Evolutionary conservation across 2,329 filamentous ascomycete species (phyloP).

Genomic region (Botrytis byssoidea): DNA sequence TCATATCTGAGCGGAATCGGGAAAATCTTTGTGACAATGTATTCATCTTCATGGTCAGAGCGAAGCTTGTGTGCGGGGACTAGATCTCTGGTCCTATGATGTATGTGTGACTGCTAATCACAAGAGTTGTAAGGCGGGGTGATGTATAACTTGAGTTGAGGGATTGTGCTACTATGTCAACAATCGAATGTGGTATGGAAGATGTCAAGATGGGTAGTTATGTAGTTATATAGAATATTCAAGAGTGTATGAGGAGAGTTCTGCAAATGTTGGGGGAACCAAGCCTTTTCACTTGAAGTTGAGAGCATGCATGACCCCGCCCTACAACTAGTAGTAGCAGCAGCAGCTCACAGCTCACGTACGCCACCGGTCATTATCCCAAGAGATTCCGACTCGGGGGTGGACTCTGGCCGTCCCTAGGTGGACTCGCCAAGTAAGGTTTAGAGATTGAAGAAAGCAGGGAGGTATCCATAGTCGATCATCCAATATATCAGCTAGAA

Average conservation of each 20-base stretch:
- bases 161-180: not conserved
- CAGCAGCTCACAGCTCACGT: not conserved
- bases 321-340: conserved; percentile 7
- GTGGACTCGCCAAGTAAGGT: not conserved
- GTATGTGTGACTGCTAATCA: not conserved
- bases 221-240: not conserved
- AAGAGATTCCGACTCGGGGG: not conserved
- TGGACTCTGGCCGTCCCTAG: not conserved
- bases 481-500: not conserved
- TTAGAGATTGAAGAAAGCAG: not conserved
- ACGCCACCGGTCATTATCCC: not conserved
- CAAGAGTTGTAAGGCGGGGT: not conserved
- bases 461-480: not conserved
- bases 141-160: not conserved
- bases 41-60: not conserved
- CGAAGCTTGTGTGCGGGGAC: not conserved
- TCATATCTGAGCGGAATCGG: not conserved
- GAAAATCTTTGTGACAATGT: not conserved
- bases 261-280: not conserved
- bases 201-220: not conserved
- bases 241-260: not conserved
- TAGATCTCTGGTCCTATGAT: not conserved
- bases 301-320: not conserved
- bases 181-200: not conserved
- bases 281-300: conserved; percentile 4